Evolutionary conservation across 768 basidiomycete species (phyloP).

Genomic region (Cystobasidiopsis lactophilus): DNA sequence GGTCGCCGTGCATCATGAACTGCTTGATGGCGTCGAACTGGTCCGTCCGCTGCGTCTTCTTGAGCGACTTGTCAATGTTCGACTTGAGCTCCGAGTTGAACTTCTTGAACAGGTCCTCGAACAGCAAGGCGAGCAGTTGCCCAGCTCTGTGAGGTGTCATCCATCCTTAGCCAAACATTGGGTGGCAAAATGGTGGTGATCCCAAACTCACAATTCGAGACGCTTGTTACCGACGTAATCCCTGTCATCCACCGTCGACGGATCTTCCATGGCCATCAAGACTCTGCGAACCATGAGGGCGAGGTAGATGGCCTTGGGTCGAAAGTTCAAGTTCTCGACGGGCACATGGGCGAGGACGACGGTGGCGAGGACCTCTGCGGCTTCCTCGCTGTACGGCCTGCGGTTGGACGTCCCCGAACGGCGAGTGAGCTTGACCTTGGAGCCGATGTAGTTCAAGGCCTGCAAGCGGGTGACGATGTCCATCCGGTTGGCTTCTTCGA

Average conservation of each 20-base stretch:
- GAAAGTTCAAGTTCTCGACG: slow-evolving; percentile 66
- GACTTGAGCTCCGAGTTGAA: slow-evolving; percentile 89
- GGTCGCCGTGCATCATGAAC: slow-evolving; percentile 88
- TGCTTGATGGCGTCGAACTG: slow-evolving; percentile 78
- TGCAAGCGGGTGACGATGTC: slow-evolving; percentile 76
- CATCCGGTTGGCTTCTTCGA: slow-evolving; percentile 85
- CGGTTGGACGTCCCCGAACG: slow-evolving; percentile 28
- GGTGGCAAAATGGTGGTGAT: not conserved
- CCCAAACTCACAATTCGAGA: slow-evolving; percentile 69
- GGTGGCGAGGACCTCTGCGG: slow-evolving; percentile 83
- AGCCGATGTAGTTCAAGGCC: slow-evolving; percentile 82
- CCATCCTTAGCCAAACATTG: not conserved
- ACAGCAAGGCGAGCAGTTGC: slow-evolving; percentile 78
- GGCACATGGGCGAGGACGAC: slow-evolving; percentile 94
- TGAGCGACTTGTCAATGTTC: slow-evolving; percentile 87
- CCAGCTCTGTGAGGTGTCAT: slow-evolving; percentile 44
- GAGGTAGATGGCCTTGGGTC: slow-evolving; percentile 85
- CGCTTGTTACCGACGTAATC: slow-evolving; percentile 99
- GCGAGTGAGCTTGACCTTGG: slow-evolving; percentile 70
- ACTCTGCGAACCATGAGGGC: slow-evolving; percentile 94
- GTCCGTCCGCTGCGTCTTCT: slow-evolving; percentile 78
- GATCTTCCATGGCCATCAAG: slow-evolving; percentile 86
- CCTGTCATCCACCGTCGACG: slow-evolving; percentile 90
- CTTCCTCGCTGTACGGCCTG: slow-evolving; percentile 78
- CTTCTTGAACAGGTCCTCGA: slow-evolving; percentile 96